phyloP scores from a whole-genome alignment of 1,284 basidiomycete species.

The Fomes fomentarius region DNA sequence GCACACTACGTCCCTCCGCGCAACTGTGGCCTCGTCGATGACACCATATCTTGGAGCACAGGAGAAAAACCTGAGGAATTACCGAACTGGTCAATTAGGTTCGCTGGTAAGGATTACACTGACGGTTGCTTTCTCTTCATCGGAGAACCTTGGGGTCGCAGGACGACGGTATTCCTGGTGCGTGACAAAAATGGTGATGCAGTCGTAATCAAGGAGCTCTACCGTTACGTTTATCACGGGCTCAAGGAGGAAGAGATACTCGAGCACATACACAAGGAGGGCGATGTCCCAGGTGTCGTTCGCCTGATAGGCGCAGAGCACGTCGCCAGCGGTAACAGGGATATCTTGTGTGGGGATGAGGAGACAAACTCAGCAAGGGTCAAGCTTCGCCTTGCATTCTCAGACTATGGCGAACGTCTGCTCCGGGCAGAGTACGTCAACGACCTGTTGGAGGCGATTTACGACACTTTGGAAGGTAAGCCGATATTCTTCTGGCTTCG shows the following conservation, averaged over 20 bases:
- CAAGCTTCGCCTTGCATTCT: neutral
- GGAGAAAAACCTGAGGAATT: neutral
- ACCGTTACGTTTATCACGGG: neutral
- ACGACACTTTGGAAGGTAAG: neutral
- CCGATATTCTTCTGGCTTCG: neutral
- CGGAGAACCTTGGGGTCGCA: neutral
- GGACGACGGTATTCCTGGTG: neutral
- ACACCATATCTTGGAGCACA: neutral
- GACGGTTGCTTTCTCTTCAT: neutral
- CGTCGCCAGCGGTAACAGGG: neutral
- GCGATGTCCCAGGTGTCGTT: constrained; percentile 5
- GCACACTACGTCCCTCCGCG: neutral
- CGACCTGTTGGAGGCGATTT: no score
- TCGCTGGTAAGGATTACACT: neutral
- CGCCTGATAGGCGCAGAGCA: neutral
- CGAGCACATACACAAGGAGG: neutral
- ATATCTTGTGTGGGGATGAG: neutral
- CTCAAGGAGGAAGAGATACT: neutral
- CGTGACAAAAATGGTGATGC: neutral
- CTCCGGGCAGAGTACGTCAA: neutral
- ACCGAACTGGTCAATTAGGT: neutral
- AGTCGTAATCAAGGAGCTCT: neutral
- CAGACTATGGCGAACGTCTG: neutral
- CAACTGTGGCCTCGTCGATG: neutral
- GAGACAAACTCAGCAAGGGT: neutral